phyloP scores from a whole-genome alignment of 169 alveolate genomes.

The Plasmodium berghei region DNA sequence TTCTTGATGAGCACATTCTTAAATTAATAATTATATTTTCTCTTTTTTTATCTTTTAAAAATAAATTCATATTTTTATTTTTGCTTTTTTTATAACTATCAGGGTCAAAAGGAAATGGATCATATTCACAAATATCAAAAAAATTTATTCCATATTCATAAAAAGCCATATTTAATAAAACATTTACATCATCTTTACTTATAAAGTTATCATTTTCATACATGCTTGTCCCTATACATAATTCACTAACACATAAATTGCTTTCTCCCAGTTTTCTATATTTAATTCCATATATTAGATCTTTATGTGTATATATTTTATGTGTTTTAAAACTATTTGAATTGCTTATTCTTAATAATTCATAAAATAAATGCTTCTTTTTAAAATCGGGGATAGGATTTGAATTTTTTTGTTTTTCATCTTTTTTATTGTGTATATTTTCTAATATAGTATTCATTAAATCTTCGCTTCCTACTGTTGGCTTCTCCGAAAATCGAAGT shows the following conservation, averaged over 20 bases:
- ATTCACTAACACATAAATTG: slow-evolving; percentile 84
- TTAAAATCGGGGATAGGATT: neutral
- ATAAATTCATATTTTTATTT: slow-evolving; percentile 79
- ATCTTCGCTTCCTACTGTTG: slow-evolving; percentile 56
- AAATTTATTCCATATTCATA: slow-evolving; percentile 87
- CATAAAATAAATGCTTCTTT: slow-evolving; percentile 56
- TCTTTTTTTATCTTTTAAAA: slow-evolving; percentile 77
- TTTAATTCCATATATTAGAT: slow-evolving; percentile 79
- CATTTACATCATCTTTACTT: slow-evolving; percentile 84
- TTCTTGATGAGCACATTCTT: slow-evolving; percentile 79
- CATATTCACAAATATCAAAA: slow-evolving; percentile 88
- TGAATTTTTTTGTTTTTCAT: neutral
- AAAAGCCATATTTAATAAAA: slow-evolving; percentile 83
- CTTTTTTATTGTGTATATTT: slow-evolving; percentile 14
- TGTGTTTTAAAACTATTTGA: slow-evolving; percentile 50
- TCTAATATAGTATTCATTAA: slow-evolving; percentile 30
- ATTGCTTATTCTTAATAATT: slow-evolving; percentile 54
- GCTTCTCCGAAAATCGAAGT: slow-evolving; percentile 44
- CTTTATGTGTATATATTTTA: slow-evolving; percentile 57
- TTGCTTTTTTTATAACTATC: slow-evolving; percentile 84
- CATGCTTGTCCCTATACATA: slow-evolving; percentile 87
- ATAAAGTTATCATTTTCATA: slow-evolving; percentile 85
- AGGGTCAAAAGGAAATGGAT: slow-evolving; percentile 88
- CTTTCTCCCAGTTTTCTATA: slow-evolving; percentile 83
- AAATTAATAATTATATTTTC: slow-evolving; percentile 78